phyloP scores from a whole-genome alignment of 441 rosid species.

The Pelargonium citronellum region DNA sequence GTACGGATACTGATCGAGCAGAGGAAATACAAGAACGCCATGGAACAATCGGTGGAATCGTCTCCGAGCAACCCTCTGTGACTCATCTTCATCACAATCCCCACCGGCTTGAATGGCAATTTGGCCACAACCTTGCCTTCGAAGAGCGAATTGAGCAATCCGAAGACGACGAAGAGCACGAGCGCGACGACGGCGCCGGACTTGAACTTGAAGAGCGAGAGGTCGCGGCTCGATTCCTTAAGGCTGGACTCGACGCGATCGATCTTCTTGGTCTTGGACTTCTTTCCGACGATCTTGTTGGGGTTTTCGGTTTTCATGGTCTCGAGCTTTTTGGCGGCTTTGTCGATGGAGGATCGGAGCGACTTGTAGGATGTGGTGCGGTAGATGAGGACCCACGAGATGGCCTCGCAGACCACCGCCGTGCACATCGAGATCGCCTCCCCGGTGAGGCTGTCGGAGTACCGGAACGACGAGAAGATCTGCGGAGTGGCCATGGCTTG shows the following conservation, averaged over 20 bases:
- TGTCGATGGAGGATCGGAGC: conserved; percentile 78
- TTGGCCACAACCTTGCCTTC: conserved; percentile 87
- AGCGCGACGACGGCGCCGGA: conserved; percentile 87
- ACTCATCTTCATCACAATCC: conserved; percentile 81
- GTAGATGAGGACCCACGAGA: conserved; percentile 87
- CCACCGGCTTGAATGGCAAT: conserved; percentile 73
- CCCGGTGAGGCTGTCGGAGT: conserved; percentile 72
- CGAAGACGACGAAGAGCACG: conserved; percentile 72
- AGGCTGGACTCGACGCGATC: conserved; percentile 75
- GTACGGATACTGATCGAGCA: conserved; percentile 87
- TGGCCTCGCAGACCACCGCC: conserved; percentile 80
- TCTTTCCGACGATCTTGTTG: conserved; percentile 41
- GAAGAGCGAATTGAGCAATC: conserved; percentile 68
- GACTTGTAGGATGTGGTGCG: conserved; percentile 79
- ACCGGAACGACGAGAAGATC: conserved; percentile 32
- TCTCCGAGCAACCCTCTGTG: conserved; percentile 73
- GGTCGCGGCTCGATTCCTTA: conserved; percentile 73
- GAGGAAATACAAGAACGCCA: conserved; percentile 76
- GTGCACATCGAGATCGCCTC: conserved; percentile 84
- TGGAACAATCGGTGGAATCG: conserved; percentile 80
- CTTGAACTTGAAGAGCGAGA: conserved; percentile 86
- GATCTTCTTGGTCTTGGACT: conserved; percentile 75
- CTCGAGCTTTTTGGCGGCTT: conserved; percentile 83
- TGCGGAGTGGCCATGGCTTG: conserved; percentile 13
- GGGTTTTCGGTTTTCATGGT: conserved; percentile 66